Evolutionary conservation across 2,329 filamentous ascomycete genomes (phyloP), one percentile per base, ranked within the genome.

Genomic region (Pezicula radicicola): DNA sequence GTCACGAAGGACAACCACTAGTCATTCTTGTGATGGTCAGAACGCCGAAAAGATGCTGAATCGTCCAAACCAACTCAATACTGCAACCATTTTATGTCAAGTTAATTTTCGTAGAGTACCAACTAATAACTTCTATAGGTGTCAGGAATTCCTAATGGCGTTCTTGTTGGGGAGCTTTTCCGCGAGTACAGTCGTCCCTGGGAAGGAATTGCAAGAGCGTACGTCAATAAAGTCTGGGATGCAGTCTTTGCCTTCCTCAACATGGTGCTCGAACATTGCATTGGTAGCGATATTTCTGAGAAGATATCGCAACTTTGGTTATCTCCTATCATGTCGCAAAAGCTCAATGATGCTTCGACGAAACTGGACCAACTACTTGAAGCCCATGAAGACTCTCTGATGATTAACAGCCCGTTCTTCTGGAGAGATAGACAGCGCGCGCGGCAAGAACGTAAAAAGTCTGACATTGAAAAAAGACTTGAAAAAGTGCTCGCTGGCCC

Each of bases 141-240:
- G 3, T 12, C 10, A 30, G 28, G 28, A 30, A 2, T 30, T 12
- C 28, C 28, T 12, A 30, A 12, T 30, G 28, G 28, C 7, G 28
- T 6, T 30, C 28, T 30, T 30, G 10, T 30, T 30, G 28, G 28
- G 7, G 28, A 30, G 10, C 8, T 30, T 12, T 51, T 51, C 12
- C 49, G 49, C 3, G 30, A 51, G 46, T 51, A 51, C 21, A 51
- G 49, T 15, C 49, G 42, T n/a, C 49, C 49, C 10, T 51, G 49
- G 49, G 49, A 45, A 35, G 16, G 6, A 0, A n/a, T 33, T 36
- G 49, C 49, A 6, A 25, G 49, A 4, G 4, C 8, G 30, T 43
- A 51, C 21, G 46, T 51, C 33, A 47, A 41, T 15, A 48, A 48
- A 5, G 30, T 40, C 15, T 51, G 49, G 49, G 49, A 47, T 16